Percentiles rank a stretch among this genome's conserved stretches.
Conservation (phyloP, 306 rosid species). For the Myrica gale region DNA sequence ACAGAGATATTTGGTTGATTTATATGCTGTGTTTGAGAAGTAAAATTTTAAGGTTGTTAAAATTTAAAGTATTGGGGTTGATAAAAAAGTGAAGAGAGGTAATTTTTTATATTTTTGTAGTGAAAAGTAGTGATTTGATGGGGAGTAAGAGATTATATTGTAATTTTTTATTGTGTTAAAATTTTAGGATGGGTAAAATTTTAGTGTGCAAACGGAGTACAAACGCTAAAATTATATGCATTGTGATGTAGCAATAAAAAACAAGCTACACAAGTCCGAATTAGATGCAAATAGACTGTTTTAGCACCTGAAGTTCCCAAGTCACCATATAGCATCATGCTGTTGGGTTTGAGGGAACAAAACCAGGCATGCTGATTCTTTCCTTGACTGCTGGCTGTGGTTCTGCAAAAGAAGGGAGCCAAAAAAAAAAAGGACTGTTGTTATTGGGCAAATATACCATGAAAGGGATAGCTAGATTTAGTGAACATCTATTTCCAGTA, state of each 20-base stretch:
- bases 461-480: neutral
- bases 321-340: slow-evolving; percentile 5
- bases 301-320: neutral
- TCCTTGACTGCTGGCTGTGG: slow-evolving; percentile 51
- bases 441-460: neutral
- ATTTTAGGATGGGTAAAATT: no score
- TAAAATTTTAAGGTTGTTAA: no score
- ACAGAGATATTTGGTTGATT: neutral
- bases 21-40: no score
- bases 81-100: no score
- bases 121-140: no score
- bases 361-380: slow-evolving; percentile 31
- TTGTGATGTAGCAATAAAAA: neutral
- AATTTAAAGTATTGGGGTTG: no score
- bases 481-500: neutral
- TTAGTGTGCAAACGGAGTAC: no score
- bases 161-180: no score
- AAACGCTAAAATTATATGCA: neutral
- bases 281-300: neutral
- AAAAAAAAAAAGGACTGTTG: neutral
- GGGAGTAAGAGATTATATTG: no score
- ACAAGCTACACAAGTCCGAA: neutral
- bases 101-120: no score
- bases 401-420: slow-evolving; percentile 34
- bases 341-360: slow-evolving; percentile 38